A percentile compares a stretch with the other conserved stretches of the same genome.
Conservation (phyloP, 2,329 filamentous ascomycete species). For the Kalaharituber pfeilii region DNA sequence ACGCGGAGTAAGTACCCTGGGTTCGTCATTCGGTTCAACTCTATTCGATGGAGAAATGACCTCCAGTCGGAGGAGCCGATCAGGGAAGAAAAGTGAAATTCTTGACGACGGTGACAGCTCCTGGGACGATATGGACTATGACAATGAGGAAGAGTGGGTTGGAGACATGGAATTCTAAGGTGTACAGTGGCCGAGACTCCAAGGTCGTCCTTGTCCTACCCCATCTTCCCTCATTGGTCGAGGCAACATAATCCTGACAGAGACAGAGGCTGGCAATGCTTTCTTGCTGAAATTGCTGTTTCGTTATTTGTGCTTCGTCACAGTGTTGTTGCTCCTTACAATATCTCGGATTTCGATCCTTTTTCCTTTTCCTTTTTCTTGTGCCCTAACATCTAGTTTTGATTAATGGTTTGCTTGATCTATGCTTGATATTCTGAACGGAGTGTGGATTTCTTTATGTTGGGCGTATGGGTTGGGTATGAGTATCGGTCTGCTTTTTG, state of each 20-base stretch:
- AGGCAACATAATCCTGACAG: background rate
- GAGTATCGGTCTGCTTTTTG: too few species aligned
- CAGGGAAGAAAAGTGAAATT: background rate
- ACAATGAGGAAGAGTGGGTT: background rate
- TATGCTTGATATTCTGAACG: too few species aligned
- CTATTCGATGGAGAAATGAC: background rate
- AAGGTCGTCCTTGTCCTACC: background rate
- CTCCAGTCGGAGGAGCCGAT: background rate
- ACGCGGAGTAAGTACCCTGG: constrained; percentile 62
- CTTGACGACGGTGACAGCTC: background rate
- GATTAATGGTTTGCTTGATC: too few species aligned
- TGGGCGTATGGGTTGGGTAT: too few species aligned
- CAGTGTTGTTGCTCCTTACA: background rate
- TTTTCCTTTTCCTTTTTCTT: too few species aligned
- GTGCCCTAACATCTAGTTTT: too few species aligned
- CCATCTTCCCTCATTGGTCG: background rate
- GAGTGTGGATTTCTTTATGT: too few species aligned
- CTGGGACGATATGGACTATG: constrained; percentile 1
- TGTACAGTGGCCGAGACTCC: background rate
- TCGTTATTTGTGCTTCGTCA: background rate
- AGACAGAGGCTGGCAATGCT: background rate
- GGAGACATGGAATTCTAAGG: background rate
- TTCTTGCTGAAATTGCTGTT: background rate
- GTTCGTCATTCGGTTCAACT: background rate
- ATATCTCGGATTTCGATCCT: background rate